These are phyloP conservation scores for Candida anutae DNA, from an alignment of 1,139 yeast genomes.

Conservation along the genomic window DNA sequence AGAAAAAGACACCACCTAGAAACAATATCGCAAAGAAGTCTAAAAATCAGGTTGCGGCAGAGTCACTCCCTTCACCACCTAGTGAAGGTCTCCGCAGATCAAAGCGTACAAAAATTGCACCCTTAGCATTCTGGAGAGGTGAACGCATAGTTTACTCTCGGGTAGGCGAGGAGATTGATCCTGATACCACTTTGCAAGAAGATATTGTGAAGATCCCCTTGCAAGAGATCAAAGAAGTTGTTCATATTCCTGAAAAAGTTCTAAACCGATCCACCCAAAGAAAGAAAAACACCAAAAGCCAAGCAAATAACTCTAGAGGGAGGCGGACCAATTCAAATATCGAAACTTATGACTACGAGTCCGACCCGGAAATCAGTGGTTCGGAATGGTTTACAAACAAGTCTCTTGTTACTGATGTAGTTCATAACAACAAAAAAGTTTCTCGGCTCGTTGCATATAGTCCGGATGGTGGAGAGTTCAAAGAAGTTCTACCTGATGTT, in stretches of 20 bases:
- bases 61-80: slow-evolving; percentile 38
- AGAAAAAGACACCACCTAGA: background rate
- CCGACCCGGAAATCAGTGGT: slow-evolving; percentile 39
- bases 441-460: slow-evolving; percentile 62
- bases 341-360: slow-evolving; percentile 22
- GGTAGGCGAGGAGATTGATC: slow-evolving; percentile 33
- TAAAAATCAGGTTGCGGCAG: background rate
- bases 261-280: slow-evolving; percentile 7
- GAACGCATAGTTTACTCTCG: slow-evolving; percentile 63
- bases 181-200: slow-evolving; percentile 27
- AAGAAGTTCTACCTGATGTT: slow-evolving; percentile 22
- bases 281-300: slow-evolving; percentile 6
- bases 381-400: slow-evolving; percentile 53
- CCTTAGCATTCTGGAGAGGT: slow-evolving; percentile 81
- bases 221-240: slow-evolving; percentile 54
- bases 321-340: slow-evolving; percentile 2
- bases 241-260: slow-evolving; percentile 35
- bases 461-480: slow-evolving; percentile 47
- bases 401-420: slow-evolving; percentile 41
- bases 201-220: slow-evolving; percentile 38
- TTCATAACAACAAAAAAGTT: slow-evolving; percentile 39
- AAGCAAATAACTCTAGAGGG: slow-evolving; percentile 3
- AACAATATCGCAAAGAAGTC: background rate
- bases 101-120: slow-evolving; percentile 57
- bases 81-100: slow-evolving; percentile 46